These are phyloP conservation scores for Penstemon newberryi DNA, from an alignment of 257 asterid species.

Conservation along the genomic window DNA sequence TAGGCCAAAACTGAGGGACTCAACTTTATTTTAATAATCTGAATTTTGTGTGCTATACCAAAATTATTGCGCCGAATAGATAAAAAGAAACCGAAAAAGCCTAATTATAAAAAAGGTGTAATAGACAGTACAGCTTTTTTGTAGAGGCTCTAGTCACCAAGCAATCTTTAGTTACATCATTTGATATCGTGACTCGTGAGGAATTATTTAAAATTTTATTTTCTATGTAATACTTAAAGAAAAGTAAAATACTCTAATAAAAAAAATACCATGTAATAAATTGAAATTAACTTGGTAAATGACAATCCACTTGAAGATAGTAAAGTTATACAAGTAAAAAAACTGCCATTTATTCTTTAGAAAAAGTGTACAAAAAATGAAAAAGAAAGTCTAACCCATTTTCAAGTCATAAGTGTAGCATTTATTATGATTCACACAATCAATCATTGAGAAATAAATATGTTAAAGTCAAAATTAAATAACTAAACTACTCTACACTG, in stretches of 20 bases:
- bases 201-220: no score
- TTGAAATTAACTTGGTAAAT: no score
- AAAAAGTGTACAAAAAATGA: not conserved
- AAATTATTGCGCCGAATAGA: slow-evolving; percentile 17
- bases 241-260: no score
- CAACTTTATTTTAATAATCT: no score
- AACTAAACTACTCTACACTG: slow-evolving; percentile 12
- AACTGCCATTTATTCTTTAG: not conserved
- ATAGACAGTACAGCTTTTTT: slow-evolving; percentile 19
- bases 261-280: no score
- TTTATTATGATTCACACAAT: slow-evolving; percentile 13
- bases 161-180: slow-evolving; percentile 21
- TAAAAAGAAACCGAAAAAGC: slow-evolving; percentile 19
- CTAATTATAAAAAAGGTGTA: slow-evolving; percentile 25
- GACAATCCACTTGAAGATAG: no score
- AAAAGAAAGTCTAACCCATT: not conserved
- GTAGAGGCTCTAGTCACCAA: slow-evolving; percentile 34
- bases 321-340: no score
- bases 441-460: slow-evolving; percentile 42
- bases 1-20: no score
- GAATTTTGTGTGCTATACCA: not conserved
- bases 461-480: not conserved
- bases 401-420: slow-evolving; percentile 13
- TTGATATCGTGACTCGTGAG: not conserved
- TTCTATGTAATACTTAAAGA: no score